These are phyloP conservation scores for Boletus subparvulus DNA, from an alignment of 768 basidiomycete species.

Conservation along the genomic window DNA sequence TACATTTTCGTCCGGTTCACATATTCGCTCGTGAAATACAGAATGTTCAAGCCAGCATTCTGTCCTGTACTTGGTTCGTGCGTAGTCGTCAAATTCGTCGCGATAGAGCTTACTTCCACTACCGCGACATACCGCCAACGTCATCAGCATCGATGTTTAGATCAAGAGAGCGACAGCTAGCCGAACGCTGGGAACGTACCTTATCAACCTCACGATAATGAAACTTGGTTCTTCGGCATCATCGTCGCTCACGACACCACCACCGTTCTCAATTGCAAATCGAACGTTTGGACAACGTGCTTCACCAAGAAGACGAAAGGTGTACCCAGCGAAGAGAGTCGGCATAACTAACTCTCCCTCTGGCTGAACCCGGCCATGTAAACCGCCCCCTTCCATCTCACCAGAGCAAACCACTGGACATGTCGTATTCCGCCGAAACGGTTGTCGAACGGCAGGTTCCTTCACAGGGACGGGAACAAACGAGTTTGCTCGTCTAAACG, in stretches of 20 bases:
- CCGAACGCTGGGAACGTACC: conserved; percentile 41
- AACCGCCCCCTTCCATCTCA: conserved; percentile 20
- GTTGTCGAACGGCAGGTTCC: conserved; percentile 35
- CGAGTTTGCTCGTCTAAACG: conserved; percentile 63
- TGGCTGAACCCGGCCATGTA: neutral
- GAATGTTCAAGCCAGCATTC: conserved; percentile 95
- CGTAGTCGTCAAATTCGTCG: conserved; percentile 48
- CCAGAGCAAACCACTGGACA: conserved; percentile 11
- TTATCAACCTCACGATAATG: conserved; percentile 70
- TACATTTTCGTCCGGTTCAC: conserved; percentile 63
- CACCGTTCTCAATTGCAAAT: conserved; percentile 61
- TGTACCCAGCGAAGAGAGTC: conserved; percentile 53
- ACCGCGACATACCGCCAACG: neutral
- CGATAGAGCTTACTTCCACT: conserved; percentile 72
- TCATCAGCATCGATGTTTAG: neutral
- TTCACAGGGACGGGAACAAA: conserved; percentile 46
- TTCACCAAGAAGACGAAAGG: conserved; percentile 65
- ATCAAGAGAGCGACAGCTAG: neutral
- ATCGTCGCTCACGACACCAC: conserved; percentile 42
- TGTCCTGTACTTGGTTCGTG: conserved; percentile 66
- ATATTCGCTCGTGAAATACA: conserved; percentile 72
- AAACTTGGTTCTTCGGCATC: conserved; percentile 58
- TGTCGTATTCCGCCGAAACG: conserved; percentile 47
- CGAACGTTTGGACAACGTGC: conserved; percentile 58
- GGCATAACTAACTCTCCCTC: neutral